Base-by-base conservation (phyloP, 768 basidiomycete species). In the Termitomyces sp. region DNA sequence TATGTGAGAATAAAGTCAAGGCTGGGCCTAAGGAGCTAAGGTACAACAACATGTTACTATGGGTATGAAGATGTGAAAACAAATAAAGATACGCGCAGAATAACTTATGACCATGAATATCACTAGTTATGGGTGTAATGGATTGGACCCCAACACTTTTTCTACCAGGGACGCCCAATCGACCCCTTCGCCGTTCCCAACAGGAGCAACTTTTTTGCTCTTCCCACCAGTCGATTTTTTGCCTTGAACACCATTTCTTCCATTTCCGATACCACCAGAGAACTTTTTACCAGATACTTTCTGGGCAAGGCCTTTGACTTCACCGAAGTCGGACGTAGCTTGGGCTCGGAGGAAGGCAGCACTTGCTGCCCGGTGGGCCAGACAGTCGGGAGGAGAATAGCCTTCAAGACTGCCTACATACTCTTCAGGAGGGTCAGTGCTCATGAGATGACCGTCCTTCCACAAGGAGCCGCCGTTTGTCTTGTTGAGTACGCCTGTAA, bases 311-410 rank as follows among this genome's bases (percentile, higher is more conserved):
- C 80, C 76, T 67, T 81, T 85, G 57, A 94, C 79, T 68, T 93
- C 87, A 8, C 77, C 79, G 52, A 88, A 80, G 65, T 89, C 85
- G 11, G 74, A 71, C 9, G 86, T 86, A 3, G 89, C 86, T 69
- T 94, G 92, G 3, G 91, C 91, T 35, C 82, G 78, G 43, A 94
- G 73, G 73, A 87, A 94, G 2, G 79, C 79, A 3, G 85, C 81
- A 46, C 76, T 79, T 30, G 69, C 68, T 12, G 89, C 81, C 9
- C 90, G 79, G 64, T 92, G 89, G 3, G 66, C 69, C 50, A 91
- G 73, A 63, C 84, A 87, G 61, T 91, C 74, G 0, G 85, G 82
- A 21, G 68, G 70, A 1, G 67, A 59, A 64, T 87, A 89, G 11
- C 83, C 82, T 10, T 78, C 73, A 17, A 79, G 63, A 30, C 56